Percentiles rank a stretch among this genome's conserved stretches.
Conservation (phyloP, 2,329 filamentous ascomycete genomes). For the Stemphylium vesicarium region DNA sequence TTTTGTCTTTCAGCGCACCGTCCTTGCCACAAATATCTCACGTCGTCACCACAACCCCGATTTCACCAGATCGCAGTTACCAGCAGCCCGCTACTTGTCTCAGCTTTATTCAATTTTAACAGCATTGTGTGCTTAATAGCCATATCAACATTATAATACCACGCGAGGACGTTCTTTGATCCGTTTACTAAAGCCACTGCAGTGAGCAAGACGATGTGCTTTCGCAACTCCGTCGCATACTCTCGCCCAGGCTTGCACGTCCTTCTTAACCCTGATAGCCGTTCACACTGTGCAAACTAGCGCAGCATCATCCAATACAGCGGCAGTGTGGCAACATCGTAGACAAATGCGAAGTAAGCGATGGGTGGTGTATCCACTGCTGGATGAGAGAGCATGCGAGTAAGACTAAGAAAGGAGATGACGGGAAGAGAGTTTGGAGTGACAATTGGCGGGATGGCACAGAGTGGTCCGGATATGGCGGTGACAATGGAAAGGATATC, state of each 20-base stretch:
- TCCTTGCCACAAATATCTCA: background rate
- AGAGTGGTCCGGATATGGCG: conserved; percentile 11
- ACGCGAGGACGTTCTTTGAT: too few species aligned
- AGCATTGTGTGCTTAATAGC: background rate
- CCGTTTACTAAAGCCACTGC: background rate
- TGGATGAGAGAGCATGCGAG: conserved; percentile 7
- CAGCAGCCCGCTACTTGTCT: too few species aligned
- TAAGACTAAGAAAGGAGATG: background rate
- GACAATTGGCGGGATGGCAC: conserved; percentile 10
- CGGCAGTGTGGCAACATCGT: conserved; percentile 11
- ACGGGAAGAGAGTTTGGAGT: conserved; percentile 4
- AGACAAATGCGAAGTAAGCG: conserved; percentile 1
- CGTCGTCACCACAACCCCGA: too few species aligned
- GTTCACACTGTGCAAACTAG: conserved; percentile 17
- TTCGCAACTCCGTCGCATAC: conserved; percentile 14
- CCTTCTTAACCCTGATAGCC: conserved; percentile 5
- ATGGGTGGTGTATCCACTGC: conserved; percentile 22
- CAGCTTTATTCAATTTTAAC: background rate
- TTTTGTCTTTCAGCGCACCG: background rate
- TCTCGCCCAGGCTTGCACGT: conserved; percentile 11
- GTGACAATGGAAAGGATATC: conserved; percentile 2
- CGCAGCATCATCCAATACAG: conserved; percentile 9
- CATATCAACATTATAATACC: too few species aligned
- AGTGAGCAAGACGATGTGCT: conserved; percentile 13
- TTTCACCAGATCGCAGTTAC: too few species aligned